Conservation (phyloP, 805 yeast species). For the Candida dendrica region DNA sequence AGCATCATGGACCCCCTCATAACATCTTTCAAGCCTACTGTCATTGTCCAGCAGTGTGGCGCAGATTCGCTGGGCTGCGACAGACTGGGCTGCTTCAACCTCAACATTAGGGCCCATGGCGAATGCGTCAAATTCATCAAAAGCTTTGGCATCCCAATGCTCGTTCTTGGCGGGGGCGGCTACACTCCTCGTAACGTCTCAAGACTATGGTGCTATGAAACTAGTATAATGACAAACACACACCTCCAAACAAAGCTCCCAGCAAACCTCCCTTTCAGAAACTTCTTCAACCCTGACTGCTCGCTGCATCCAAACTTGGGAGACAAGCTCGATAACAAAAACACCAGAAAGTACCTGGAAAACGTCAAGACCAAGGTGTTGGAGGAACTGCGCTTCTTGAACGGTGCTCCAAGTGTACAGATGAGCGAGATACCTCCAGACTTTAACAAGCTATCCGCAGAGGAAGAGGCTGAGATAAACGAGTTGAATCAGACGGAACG, state of each 20-base stretch:
- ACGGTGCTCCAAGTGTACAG: constrained; percentile 91
- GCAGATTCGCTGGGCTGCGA: constrained; percentile 95
- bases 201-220: constrained; percentile 93
- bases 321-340: constrained; percentile 78
- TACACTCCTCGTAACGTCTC: constrained; percentile 95
- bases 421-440: constrained; percentile 86
- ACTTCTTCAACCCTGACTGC: constrained; percentile 73
- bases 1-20: constrained; percentile 87
- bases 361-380: constrained; percentile 65
- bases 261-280: constrained; percentile 46
- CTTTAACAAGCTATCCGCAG: constrained; percentile 18
- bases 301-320: constrained; percentile 80
- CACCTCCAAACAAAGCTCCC: constrained; percentile 55
- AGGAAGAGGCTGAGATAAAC: constrained; percentile 27
- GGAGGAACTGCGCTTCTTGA: constrained; percentile 74
- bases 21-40: constrained; percentile 87
- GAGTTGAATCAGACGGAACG: background rate
- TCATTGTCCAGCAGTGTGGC: constrained; percentile 93
- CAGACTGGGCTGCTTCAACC: constrained; percentile 87
- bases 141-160: constrained; percentile 82
- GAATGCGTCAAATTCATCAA: constrained; percentile 89
- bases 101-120: constrained; percentile 89
- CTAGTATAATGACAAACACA: constrained; percentile 67
- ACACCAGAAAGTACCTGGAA: constrained; percentile 76
- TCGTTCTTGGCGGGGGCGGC: constrained; percentile 96